phyloP scores from a whole-genome alignment of 805 yeast species.

The Yarrowia sp. region DNA sequence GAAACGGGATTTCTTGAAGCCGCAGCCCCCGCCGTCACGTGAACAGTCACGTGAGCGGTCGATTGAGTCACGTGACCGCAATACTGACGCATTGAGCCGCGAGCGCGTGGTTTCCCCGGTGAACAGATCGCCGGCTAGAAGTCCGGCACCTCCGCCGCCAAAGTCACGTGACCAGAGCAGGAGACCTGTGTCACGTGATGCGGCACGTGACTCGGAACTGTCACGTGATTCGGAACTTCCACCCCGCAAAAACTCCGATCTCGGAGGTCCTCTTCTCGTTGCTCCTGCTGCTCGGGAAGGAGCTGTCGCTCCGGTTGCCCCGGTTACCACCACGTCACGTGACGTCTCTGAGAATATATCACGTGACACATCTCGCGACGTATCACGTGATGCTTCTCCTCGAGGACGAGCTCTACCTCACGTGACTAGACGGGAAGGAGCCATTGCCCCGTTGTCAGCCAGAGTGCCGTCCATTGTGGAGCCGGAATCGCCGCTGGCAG shows the following conservation, averaged over 20 bases:
- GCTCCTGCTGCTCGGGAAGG: not conserved
- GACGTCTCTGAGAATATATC: not conserved
- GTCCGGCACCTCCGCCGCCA: not conserved
- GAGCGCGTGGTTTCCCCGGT: not conserved
- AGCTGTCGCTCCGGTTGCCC: not conserved
- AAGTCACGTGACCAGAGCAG: not conserved
- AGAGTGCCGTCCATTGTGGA: not conserved
- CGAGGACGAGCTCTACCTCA: not conserved
- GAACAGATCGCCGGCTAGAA: not conserved
- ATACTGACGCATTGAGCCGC: too few relatives aligned
- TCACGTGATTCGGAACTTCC: not conserved
- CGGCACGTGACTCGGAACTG: not conserved
- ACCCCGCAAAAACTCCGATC: not conserved
- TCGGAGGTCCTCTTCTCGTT: not conserved
- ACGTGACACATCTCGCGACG: not conserved
- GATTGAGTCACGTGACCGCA: not conserved
- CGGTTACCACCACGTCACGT: not conserved
- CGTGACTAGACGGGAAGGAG: not conserved
- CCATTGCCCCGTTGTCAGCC: not conserved
- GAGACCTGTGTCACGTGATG: not conserved
- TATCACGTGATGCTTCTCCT: not conserved
- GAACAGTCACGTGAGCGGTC: not conserved
- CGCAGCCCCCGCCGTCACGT: slow-evolving; percentile 14
- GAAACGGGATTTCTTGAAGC: not conserved
- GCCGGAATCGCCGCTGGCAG: not conserved